Evolutionary conservation across 345 rosid genomes (phyloP).

Genomic region (Lepidium didymum): DNA sequence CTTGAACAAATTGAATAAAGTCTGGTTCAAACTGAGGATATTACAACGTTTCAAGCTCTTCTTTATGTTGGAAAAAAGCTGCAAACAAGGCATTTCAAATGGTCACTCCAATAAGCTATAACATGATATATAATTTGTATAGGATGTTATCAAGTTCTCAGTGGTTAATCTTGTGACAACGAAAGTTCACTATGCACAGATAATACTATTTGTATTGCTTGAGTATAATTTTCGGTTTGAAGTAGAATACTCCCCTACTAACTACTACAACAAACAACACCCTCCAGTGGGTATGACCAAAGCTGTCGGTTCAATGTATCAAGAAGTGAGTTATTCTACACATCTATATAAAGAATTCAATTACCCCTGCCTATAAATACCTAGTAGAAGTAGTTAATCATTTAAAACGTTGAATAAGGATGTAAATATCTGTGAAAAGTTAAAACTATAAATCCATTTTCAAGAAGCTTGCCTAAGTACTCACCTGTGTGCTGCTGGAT

Average conservation of each 20-base stretch:
- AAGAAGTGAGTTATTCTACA: not conserved
- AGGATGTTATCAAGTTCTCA: not conserved
- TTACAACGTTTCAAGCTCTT: conserved; percentile 98
- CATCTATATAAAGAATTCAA: conserved; percentile 4
- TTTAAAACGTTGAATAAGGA: not conserved
- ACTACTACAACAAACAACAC: conserved; percentile 13
- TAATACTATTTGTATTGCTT: not conserved
- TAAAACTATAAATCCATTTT: not conserved
- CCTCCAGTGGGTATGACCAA: not conserved
- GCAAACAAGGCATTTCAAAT: conserved; percentile 21
- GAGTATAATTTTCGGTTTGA: not conserved
- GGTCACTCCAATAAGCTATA: not conserved
- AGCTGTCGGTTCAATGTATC: conserved; percentile 3
- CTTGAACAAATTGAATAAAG: conserved; percentile 83
- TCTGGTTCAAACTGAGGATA: conserved; percentile 79
- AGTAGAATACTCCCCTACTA: conserved; percentile 1
- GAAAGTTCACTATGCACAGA: not conserved
- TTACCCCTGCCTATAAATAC: not conserved
- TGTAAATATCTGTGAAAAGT: conserved; percentile 2
- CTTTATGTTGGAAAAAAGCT: conserved; percentile 87
- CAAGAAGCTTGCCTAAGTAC: conserved; percentile 9
- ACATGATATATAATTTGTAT: not conserved
- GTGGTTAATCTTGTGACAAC: not conserved
- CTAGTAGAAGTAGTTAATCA: not conserved
- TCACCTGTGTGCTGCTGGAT: conserved; percentile 94